Base-by-base conservation (phyloP, 495 filamentous ascomycete genomes). In the Tuber borchii region DNA sequence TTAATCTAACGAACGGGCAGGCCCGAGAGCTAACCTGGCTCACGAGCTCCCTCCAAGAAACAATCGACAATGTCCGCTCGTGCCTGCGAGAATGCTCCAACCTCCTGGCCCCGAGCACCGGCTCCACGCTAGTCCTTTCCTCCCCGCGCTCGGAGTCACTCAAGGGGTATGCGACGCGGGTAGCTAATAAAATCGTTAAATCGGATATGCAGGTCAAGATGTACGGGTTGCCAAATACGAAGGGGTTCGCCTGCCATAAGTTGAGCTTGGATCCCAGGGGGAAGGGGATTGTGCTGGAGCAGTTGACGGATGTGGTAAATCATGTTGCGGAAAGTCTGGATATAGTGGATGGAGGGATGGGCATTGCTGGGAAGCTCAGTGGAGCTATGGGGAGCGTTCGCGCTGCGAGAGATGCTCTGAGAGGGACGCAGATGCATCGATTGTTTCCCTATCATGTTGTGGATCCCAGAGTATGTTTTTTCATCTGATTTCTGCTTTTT, bases 51-150 rank as follows among this genome's bases (percentile, higher is more conserved):
- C 88, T 98, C 26, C 90, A 92, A 84, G 88, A 92, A 70, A 93
- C 91, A 26, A 88, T 98, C 46, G 85, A 86, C 43, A 90, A 92
- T 19, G 84, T 99, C 75, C 92, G 93, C 84, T 88, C 89, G 81
- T 94, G 95, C 70, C 90, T 99, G 22, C 89, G 94, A 84, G 94
- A 97, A 85, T 98, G 95, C 84, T 89, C 91, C 70, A 88, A 89
- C 39, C 88, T 98, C 14, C 88, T 99, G 46, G 89, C 93, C 16
- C 93, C 95, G 3, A 65, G 56, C 26, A 16, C 56, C 4, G 92
- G 92, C 19, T 92, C 90, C 73, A 99, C 94, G 7, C 89, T 99
- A 70, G 94, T 92, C 10, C 86, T 98, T 42, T 94, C 92, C 73
- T 95, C 93, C n/a, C 86, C 91, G 48, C 88, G 96, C 26, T 93